Evolutionary conservation across 345 rosid genomes (phyloP).

Genomic region (Eucalyptus guilfoylei): DNA sequence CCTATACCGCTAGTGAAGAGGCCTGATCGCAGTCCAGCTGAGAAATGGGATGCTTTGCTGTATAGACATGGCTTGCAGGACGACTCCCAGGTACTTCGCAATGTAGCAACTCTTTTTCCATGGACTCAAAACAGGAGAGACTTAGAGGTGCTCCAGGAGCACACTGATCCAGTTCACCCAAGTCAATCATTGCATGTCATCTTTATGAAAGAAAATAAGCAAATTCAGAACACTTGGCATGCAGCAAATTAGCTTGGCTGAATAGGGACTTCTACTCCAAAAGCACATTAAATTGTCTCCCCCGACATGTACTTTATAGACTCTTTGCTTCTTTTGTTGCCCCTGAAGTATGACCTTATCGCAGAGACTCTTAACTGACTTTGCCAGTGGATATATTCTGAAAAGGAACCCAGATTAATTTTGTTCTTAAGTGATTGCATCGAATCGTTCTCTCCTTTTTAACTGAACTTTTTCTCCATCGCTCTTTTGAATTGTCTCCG

Average conservation of each 20-base stretch:
- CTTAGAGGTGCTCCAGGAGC: not conserved
- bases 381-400: not conserved
- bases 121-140: not conserved
- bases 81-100: conserved; percentile 52
- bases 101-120: not conserved
- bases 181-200: not conserved
- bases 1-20: conserved; percentile 67
- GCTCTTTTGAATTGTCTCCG: not conserved
- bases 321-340: not conserved
- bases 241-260: not conserved
- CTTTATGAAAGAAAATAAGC: not conserved
- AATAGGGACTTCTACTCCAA: not conserved
- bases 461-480: not conserved
- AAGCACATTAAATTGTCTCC: not conserved
- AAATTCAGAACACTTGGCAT: not conserved
- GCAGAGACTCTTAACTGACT: not conserved
- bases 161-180: not conserved
- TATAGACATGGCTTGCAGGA: conserved; percentile 58
- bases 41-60: conserved; percentile 90
- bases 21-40: conserved; percentile 67
- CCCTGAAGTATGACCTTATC: not conserved
- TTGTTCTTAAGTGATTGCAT: not conserved
- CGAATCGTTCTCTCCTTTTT: not conserved
- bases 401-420: not conserved
- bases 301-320: not conserved